Evolutionary conservation across 192 early-diverging fungal species (phyloP).

Genomic region (Thoreauomyces humboldtii): DNA sequence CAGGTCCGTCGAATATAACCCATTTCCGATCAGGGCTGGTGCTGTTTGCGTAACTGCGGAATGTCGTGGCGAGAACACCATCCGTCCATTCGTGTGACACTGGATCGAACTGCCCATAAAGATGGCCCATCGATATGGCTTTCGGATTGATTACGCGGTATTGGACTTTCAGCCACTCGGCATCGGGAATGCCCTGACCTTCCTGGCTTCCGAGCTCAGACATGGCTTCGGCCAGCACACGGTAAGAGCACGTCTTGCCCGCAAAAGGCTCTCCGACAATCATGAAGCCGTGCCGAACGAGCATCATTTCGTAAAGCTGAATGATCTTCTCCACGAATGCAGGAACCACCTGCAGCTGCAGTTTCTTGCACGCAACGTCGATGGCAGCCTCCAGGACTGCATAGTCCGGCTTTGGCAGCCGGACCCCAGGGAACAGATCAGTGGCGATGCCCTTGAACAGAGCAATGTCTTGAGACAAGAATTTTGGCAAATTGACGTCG

Average conservation of each 20-base stretch:
- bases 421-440: constrained; percentile 60
- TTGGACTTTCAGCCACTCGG: constrained; percentile 52
- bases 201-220: constrained; percentile 39
- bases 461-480: constrained; percentile 62
- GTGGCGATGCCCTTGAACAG: constrained; percentile 60
- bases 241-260: constrained; percentile 59
- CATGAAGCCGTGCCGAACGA: constrained; percentile 65
- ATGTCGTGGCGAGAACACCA: constrained; percentile 55
- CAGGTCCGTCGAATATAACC: constrained; percentile 66
- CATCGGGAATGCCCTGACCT: constrained; percentile 32
- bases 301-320: constrained; percentile 67
- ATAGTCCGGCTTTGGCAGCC: constrained; percentile 61
- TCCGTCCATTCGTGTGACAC: constrained; percentile 65
- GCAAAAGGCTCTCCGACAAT: constrained; percentile 60
- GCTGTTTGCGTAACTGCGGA: constrained; percentile 51
- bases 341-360: constrained; percentile 52
- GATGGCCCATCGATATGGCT: constrained; percentile 59
- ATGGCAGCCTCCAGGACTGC: constrained; percentile 48
- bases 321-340: constrained; percentile 64
- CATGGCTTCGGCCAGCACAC: constrained; percentile 57
- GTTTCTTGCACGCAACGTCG: constrained; percentile 43
- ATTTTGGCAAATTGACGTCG: constrained; percentile 65
- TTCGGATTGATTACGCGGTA: constrained; percentile 61
- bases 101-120: constrained; percentile 64
- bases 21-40: constrained; percentile 58